Base-by-base conservation (phyloP, 768 basidiomycete genomes). In the Kwoniella bestiolae region DNA sequence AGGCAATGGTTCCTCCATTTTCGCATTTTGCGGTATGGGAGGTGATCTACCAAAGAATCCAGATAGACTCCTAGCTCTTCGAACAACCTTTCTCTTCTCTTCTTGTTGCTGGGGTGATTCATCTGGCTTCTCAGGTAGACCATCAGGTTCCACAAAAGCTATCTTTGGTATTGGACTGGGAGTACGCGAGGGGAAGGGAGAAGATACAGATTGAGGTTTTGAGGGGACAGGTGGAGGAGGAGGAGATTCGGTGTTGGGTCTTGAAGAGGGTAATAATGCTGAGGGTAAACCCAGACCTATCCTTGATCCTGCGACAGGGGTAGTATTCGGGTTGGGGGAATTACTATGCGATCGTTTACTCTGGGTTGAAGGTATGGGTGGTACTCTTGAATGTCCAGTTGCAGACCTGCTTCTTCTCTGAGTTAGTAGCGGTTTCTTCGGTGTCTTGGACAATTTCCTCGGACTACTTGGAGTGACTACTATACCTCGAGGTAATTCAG, bases 381-480 rank as follows among this genome's bases (percentile, higher is more conserved):
- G 26, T 51, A 25, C 29, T 14, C 59, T 47, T 12, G 53, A 35
- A 21, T 49, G 14, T 25, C 61, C 56, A 12, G 51, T 51, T 3
- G 65, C 59, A n/a, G 65, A 66, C 16, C 65, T 41, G 44, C 58
- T 66, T n/a, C 65, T 28, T 23, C 65, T 29, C 35, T 66, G 58
- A 5, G 34, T 52, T 8, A 35, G 21, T 18, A 31, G 26, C 6
- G 56, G 21, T 16, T 52, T 50, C 25, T 55, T 60, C n/a, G 65
- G 57, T 52, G 59, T 66, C 35, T 60, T 49, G 26, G 66, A 31
- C 32, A 63, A 56, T 34, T 74, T 73, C 21, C 63, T 56, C 2
- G 78, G 78, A 56, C 76, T 77, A 21, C 71, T 75, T 9, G 78
- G 78, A 3, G 76, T 79, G 38, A 79, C 68, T 52, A 76, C 71